phyloP scores from a whole-genome alignment of 2,329 filamentous ascomycete genomes.

The Erysiphe neolycopersici region DNA sequence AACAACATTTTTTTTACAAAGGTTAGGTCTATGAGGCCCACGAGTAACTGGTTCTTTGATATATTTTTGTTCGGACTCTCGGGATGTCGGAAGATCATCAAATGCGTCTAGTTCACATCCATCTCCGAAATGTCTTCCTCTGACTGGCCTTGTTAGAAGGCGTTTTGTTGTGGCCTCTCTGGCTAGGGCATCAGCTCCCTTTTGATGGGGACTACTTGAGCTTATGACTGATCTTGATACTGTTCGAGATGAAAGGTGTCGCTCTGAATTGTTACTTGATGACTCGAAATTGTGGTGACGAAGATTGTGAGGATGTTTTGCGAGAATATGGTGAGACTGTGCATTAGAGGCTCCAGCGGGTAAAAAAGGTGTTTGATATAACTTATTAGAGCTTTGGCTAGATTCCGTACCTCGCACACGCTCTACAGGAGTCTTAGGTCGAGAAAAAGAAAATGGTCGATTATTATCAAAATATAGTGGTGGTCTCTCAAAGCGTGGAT shows the following conservation, averaged over 20 bases:
- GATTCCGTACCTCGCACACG: slow-evolving; percentile 20
- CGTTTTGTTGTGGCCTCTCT: slow-evolving; percentile 30
- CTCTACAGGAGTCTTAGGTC: slow-evolving; percentile 49
- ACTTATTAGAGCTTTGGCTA: slow-evolving; percentile 25
- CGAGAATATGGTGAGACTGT: slow-evolving; percentile 52
- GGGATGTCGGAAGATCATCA: slow-evolving; percentile 80
- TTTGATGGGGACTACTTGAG: slow-evolving; percentile 26
- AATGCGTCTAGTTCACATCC: slow-evolving; percentile 81
- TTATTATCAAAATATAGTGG: slow-evolving; percentile 27
- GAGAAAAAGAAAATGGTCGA: slow-evolving; percentile 24
- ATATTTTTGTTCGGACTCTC: slow-evolving; percentile 53
- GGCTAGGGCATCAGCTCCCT: slow-evolving; percentile 17
- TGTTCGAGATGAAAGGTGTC: slow-evolving; percentile 28
- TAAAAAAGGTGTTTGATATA: slow-evolving; percentile 45
- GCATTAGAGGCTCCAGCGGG: slow-evolving; percentile 47
- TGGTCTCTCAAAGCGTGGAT: slow-evolving; percentile 26
- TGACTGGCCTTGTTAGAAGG: slow-evolving; percentile 45
- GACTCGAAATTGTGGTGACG: slow-evolving; percentile 65
- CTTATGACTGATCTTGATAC: slow-evolving; percentile 30
- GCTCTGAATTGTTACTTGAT: slow-evolving; percentile 27
- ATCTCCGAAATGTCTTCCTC: slow-evolving; percentile 57
- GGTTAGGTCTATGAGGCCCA: slow-evolving; percentile 34
- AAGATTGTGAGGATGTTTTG: slow-evolving; percentile 44
- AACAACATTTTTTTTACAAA: slow-evolving; percentile 27
- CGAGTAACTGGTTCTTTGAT: slow-evolving; percentile 51